These are phyloP conservation scores for Friedmanniomyces simplex DNA, from an alignment of 495 filamentous ascomycete species.

Conservation along the genomic window DNA sequence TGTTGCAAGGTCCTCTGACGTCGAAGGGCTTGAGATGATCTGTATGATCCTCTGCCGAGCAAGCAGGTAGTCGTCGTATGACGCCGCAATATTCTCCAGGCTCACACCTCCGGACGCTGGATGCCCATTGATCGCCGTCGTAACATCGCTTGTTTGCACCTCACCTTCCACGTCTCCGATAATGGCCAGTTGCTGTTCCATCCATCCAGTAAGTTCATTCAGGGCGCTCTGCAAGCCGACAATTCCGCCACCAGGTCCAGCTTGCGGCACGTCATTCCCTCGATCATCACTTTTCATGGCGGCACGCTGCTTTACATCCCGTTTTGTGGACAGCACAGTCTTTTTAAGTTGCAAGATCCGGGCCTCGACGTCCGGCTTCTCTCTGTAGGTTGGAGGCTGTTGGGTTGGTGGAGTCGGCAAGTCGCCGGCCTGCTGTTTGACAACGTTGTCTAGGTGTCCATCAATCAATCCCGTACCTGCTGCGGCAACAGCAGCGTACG, in stretches of 20 bases:
- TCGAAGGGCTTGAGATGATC: neutral
- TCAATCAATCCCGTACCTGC: neutral
- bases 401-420: constrained; percentile 8
- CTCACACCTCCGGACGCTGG: too few relatives aligned
- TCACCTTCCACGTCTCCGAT: constrained; percentile 14
- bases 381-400: neutral
- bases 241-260: constrained; percentile 13
- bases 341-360: constrained; percentile 19
- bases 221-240: constrained; percentile 25
- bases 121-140: neutral
- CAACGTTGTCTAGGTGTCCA: constrained; percentile 8
- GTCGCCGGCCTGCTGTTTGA: constrained; percentile 9
- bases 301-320: neutral
- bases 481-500: neutral
- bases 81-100: constrained; percentile 3
- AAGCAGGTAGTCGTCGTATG: constrained; percentile 14
- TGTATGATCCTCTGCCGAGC: constrained; percentile 4
- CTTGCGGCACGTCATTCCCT: neutral
- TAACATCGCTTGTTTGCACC: neutral
- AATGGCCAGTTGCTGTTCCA: constrained; percentile 28
- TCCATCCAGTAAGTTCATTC: constrained; percentile 28
- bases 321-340: constrained; percentile 10
- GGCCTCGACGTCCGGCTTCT: constrained; percentile 11
- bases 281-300: neutral
- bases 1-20: neutral